Base-by-base conservation (phyloP, 345 rosid genomes). In the Abelmoschus esculentus region DNA sequence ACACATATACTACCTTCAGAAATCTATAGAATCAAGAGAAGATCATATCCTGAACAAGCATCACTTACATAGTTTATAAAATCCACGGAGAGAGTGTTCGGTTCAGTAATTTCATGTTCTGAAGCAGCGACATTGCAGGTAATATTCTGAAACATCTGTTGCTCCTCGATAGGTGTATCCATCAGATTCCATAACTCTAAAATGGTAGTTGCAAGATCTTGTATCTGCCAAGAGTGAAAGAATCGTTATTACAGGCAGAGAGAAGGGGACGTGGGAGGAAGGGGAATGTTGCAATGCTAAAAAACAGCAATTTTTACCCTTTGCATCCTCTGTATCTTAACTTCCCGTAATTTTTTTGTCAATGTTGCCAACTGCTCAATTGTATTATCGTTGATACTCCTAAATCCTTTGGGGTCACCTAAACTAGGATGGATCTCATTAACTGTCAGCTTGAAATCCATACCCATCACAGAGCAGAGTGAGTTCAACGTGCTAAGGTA, bases 101-200 rank as follows among this genome's bases (percentile, higher is more conserved):
- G 92, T 83, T 84, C 92, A 47, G 86, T 87, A 69, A 96, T 81
- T 86, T 96, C 98, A 74, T 89, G 82, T 80, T 96, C 99, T 61
- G 96, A 84, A 64, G 98, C 98, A 77, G 99, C 99, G 69, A 96
- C 80, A 52, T 96, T 96, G 75, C 93, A 81, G 34, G 99, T 96
- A 69, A 96, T 90, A 74, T 83, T 86, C 72, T 85, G 97, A 80
- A 89, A 96, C 77, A 75, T 78, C 82, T 89, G 97, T 70, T 96
- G 99, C 82, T 96, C 99, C 72, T 96, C 98, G 64, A 87, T 56
- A 62, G 99, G 99, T 61, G 98, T 96, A 68, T 96, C 99, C 99
- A 96, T 92, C 88, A 92, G 78, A 78, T 92, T 83, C 98, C 99
- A 96, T 66, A 96, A 85, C 83, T 90, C 95, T 81, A 96, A 76